Evolutionary conservation across 2,329 filamentous ascomycete genomes (phyloP).

Genomic region (Colletotrichum tropicale): DNA sequence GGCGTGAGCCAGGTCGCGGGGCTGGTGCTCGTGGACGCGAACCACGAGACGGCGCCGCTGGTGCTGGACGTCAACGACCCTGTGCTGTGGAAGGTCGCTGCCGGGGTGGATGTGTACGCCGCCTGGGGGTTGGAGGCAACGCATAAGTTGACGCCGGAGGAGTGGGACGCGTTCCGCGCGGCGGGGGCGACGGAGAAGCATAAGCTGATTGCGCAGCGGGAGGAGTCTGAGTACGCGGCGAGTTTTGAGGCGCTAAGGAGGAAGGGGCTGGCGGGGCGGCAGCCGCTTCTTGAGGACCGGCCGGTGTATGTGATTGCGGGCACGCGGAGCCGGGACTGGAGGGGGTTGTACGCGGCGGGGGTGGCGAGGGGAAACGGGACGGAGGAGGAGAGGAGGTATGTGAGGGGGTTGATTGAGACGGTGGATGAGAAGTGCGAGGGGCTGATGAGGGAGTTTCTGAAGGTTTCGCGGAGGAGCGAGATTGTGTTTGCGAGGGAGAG

Average conservation of each 20-base stretch:
- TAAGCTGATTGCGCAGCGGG: background rate
- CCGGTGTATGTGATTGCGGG: background rate
- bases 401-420: background rate
- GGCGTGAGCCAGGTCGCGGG: background rate
- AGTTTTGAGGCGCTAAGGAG: background rate
- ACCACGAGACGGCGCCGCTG: background rate
- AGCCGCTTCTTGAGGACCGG: background rate
- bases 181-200: background rate
- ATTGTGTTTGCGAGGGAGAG: background rate
- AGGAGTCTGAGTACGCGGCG: background rate
- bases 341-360: background rate
- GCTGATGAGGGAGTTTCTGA: conserved; percentile 1
- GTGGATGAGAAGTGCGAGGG: background rate
- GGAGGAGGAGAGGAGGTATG: background rate
- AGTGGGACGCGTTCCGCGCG: background rate
- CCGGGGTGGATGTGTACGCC: background rate
- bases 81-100: background rate
- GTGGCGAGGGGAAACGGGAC: conserved; percentile 1
- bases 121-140: background rate
- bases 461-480: background rate
- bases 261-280: background rate
- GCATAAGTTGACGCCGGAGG: background rate
- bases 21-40: background rate
- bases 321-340: background rate
- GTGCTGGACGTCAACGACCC: background rate